phyloP scores from a whole-genome alignment of 1,284 basidiomycete species.

The Moesziomyces aphidis region DNA sequence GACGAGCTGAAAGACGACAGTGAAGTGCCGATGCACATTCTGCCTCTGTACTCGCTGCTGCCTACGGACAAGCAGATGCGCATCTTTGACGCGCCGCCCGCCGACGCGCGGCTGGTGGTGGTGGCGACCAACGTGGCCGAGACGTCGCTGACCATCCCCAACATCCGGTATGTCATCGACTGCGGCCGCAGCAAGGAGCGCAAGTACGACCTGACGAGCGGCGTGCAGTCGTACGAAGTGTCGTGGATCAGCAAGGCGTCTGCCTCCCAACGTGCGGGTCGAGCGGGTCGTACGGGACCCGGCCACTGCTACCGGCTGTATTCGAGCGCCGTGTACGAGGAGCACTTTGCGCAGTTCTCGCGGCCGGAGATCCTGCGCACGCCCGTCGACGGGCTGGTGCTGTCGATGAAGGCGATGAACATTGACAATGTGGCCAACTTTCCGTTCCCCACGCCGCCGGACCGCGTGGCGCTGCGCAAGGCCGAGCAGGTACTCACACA shows the following conservation, averaged over 20 bases:
- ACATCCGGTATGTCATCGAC: constrained; percentile 81
- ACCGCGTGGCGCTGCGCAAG: constrained; percentile 79
- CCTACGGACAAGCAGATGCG: constrained; percentile 80
- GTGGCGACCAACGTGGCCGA: constrained; percentile 83
- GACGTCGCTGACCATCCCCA: constrained; percentile 81
- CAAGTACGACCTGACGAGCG: constrained; percentile 74
- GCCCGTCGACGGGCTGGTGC: constrained; percentile 94
- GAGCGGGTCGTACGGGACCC: constrained; percentile 81
- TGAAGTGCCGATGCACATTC: constrained; percentile 71
- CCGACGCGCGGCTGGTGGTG: constrained; percentile 76
- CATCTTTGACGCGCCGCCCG: constrained; percentile 77
- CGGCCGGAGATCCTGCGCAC: constrained; percentile 93
- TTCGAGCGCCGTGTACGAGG: constrained; percentile 83
- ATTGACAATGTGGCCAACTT: constrained; percentile 97
- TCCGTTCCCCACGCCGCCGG: constrained; percentile 96
- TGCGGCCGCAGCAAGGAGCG: constrained; percentile 87
- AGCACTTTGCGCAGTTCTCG: constrained; percentile 88
- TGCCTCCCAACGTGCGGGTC: constrained; percentile 78
- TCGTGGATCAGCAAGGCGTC: constrained; percentile 82
- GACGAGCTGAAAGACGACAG: constrained; percentile 53
- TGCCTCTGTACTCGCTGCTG: constrained; percentile 80
- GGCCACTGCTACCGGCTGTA: constrained; percentile 84
- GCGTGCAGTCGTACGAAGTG: constrained; percentile 79
- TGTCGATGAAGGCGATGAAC: constrained; percentile 99
- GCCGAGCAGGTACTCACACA: constrained; percentile 85